Evolutionary conservation across 306 rosid genomes (phyloP).

Genomic region (Oemleria cerasiformis): DNA sequence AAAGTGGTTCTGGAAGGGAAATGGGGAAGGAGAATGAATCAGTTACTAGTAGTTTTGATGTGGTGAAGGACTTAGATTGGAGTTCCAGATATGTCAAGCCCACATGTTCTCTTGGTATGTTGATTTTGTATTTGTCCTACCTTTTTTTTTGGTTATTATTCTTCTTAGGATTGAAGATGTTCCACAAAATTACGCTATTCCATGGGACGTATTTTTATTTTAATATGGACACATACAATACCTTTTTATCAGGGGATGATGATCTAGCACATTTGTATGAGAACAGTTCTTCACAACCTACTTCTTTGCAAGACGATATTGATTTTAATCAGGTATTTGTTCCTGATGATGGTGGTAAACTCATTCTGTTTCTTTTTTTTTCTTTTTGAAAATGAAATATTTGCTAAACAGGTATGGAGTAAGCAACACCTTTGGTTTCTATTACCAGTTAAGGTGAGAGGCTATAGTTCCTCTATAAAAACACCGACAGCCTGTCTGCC

Average conservation of each 20-base stretch:
- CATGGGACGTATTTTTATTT: constrained; percentile 6
- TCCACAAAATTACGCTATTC: not conserved
- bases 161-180: constrained; percentile 12
- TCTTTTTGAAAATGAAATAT: not conserved
- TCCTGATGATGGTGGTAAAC: constrained; percentile 4
- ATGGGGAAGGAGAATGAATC: constrained; percentile 33
- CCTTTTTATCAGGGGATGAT: constrained; percentile 36
- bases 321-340: constrained; percentile 34
- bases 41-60: constrained; percentile 21
- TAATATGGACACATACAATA: constrained; percentile 15
- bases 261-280: constrained; percentile 15
- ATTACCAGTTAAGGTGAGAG: too few species aligned
- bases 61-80: constrained; percentile 33
- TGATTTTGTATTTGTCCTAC: constrained; percentile 15
- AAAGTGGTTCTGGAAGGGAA: constrained; percentile 31
- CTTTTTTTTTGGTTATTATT: constrained; percentile 3
- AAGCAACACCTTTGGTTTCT: not conserved
- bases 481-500: not conserved
- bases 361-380: not conserved
- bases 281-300: constrained; percentile 31
- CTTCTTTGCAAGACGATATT: constrained; percentile 38
- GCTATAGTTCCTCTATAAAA: too few species aligned
- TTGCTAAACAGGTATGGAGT: not conserved
- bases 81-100: constrained; percentile 29
- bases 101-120: constrained; percentile 45